Base-by-base conservation (phyloP, 169 alveolate genomes). In the Miamiensis avidus region DNA sequence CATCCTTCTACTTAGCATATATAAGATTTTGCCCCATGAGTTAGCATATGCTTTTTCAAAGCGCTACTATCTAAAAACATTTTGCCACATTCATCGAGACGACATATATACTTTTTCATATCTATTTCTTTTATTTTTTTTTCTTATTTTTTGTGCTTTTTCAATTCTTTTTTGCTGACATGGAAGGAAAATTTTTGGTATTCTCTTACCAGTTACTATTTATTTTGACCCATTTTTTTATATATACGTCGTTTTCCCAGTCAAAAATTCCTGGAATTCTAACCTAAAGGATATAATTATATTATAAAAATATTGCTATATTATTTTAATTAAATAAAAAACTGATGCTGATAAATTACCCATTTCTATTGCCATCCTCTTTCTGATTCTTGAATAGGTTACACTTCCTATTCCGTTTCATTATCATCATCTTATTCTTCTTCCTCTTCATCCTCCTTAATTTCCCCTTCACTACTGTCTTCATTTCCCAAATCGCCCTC, bases 1-100 rank as follows among this genome's bases (percentile, higher is more conserved):
- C 98, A 96, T 15, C 95, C 94, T 29, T 91, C 93, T 28, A 92
- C 94, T 64, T 94, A 88, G 64, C 98, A 96, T 0, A 91, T 82
- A 86, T 90, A 94, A 82, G 88, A 89, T 78, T 75, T 82, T 1
- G 83, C 96, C 16, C 96, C 96, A 77, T 93, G 96, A 0, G 91
- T 90, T 32, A 87, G 89, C 74, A 89, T 86, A 75, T 93, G 96
- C 75, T 93, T 93, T 78, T 93, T 91, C 73, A 95, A 82, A 4
- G 97, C 87, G 20, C 93, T 91, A 1, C 91, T 69, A 85, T 95
- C 97, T 78, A 81, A 78, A 89, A 93, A 95, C 27, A 89, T 89
- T 89, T 95, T 95, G 25, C 93, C 93, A 65, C 97, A 95, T 76
- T 86, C 84, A 78, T 91, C 97, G 25, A 91, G 84, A 64, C 84